These are phyloP conservation scores for Aspergillus arachidicola DNA, from an alignment of 2,329 filamentous ascomycete genomes.

Conservation along the genomic window DNA sequence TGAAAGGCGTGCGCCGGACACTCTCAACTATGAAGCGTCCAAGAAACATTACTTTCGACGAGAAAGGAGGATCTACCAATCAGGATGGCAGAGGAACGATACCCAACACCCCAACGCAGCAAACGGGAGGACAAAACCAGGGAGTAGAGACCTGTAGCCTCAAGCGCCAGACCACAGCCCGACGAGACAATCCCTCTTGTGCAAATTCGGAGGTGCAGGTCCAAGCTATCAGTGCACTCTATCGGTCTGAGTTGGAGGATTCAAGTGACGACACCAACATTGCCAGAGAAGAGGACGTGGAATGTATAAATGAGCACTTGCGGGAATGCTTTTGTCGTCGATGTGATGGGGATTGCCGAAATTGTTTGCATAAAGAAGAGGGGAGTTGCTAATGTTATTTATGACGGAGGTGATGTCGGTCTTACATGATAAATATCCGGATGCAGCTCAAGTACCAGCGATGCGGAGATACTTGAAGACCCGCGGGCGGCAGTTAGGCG, in stretches of 20 bases:
- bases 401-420: background rate
- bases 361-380: background rate
- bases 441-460: background rate
- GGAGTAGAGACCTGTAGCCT: background rate
- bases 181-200: background rate
- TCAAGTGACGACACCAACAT: background rate
- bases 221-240: background rate
- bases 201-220: background rate
- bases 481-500: background rate
- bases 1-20: background rate
- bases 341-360: background rate
- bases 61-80: background rate
- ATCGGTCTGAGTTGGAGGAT: background rate
- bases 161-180: background rate
- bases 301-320: background rate
- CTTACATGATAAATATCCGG: background rate
- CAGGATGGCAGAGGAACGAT: background rate
- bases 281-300: background rate
- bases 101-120: background rate
- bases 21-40: background rate
- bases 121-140: background rate
- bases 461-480: background rate
- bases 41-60: background rate
- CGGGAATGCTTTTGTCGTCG: background rate
- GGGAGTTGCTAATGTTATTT: background rate